Base-by-base conservation (phyloP, 495 filamentous ascomycete genomes). In the Daldinia grandis region DNA sequence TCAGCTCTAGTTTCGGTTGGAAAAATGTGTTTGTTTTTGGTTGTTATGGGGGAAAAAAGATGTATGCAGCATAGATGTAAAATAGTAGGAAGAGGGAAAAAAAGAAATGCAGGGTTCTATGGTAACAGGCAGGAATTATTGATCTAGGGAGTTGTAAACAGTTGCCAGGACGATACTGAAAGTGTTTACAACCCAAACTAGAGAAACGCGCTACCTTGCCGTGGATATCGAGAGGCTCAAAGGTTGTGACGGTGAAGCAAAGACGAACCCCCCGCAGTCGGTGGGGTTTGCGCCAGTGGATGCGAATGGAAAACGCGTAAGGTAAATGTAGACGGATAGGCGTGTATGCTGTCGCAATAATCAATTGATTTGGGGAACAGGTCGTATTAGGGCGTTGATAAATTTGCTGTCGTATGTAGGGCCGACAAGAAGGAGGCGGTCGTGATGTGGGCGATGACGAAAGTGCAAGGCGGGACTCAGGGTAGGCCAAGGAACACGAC, bases 221-320 rank as follows among this genome's bases (percentile, higher is more conserved):
- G 58, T 53, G 14, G 66, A 58, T 58, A 51, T 42, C 60, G 30
- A 42, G 31, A 53, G 50, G 28, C 19, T 66, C 38, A 33, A 68
- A 49, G 51, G 27, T 28, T 66, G 61, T 68, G 65, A 73, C 72
- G 55, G 68, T 69, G 73, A 69, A 76, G 47, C 44, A 72, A 50
- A 74, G 50, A 74, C 47, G 58, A 73, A 53, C 69, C 57, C 75
- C 72, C 75, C 75, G 75, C 75, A 77, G 65, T 69, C 67, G 40
- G 75, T 77, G 75, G 75, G 75, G 73, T 77, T 75, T 77, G 75
- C 75, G 75, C 75, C 75, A 72, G 69, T 61, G 56, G 54, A 69
- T 74, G 69, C 38, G 63, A 53, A 58, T 66, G 47, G 61, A 62
- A 69, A 76, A 77, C 73, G 71, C 75, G 75, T 72, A 54, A 56